Evolutionary conservation across 2,329 filamentous ascomycete species (phyloP).

Genomic region (Beauveria bassiana): DNA sequence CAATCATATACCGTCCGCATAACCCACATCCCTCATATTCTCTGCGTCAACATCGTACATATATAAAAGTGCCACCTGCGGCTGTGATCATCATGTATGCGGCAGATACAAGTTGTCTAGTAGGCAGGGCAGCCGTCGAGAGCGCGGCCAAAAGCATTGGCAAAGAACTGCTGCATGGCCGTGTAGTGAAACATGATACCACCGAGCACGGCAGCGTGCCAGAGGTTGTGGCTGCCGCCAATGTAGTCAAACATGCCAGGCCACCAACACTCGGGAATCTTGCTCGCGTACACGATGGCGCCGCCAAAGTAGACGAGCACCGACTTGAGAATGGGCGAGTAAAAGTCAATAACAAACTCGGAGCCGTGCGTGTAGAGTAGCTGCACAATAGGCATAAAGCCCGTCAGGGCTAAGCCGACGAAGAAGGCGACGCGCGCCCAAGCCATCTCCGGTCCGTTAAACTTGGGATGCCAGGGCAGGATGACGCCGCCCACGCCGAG

Average conservation of each 20-base stretch:
- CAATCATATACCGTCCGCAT: constrained; percentile 1
- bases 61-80: not conserved
- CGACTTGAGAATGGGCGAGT: constrained; percentile 78
- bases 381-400: constrained; percentile 82
- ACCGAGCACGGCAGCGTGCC: constrained; percentile 89
- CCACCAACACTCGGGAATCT: constrained; percentile 86
- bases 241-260: constrained; percentile 94
- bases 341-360: constrained; percentile 82
- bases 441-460: constrained; percentile 87
- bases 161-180: constrained; percentile 94
- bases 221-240: constrained; percentile 93
- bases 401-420: constrained; percentile 76
- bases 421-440: constrained; percentile 92
- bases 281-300: constrained; percentile 81
- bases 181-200: constrained; percentile 96
- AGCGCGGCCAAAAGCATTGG: constrained; percentile 64
- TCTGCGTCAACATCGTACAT: not conserved
- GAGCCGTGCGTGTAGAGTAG: constrained; percentile 68
- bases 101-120: constrained; percentile 19
- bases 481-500: constrained; percentile 84
- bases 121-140: constrained; percentile 50
- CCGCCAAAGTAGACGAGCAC: constrained; percentile 79
- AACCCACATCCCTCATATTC: not conserved
- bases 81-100: not conserved
- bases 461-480: constrained; percentile 90